Conservation (phyloP, 1,284 basidiomycete species). For the Termitomyces sp. region DNA sequence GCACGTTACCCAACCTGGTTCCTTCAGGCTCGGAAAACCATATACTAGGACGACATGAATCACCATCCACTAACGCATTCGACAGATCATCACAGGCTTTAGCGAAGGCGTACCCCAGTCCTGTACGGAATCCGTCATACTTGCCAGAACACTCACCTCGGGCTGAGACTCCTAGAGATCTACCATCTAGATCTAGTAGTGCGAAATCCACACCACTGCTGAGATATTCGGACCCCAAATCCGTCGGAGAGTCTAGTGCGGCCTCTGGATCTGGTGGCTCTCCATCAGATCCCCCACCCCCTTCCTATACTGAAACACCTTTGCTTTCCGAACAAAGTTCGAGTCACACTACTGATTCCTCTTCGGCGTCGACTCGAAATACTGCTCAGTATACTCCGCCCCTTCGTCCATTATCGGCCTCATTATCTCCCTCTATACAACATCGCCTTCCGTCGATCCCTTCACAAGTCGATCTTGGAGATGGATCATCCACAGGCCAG, state of each 20-base stretch:
- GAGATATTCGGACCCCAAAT: not conserved
- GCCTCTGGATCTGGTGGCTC: not conserved
- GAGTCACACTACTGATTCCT: not conserved
- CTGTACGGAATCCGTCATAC: not conserved
- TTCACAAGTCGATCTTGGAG: not conserved
- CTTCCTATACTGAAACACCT: conserved; percentile 8
- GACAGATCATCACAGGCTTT: not conserved
- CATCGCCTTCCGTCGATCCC: not conserved
- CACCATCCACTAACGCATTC: not conserved
- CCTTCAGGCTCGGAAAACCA: not conserved
- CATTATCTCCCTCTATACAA: conserved; percentile 5
- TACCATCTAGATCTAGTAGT: not conserved
- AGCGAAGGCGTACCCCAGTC: not conserved
- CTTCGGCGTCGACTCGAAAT: not conserved
- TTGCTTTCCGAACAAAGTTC: not conserved
- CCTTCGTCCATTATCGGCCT: not conserved
- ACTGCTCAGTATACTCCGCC: not conserved
- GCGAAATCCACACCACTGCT: not conserved
- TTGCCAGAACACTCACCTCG: conserved; percentile 4
- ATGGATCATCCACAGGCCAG: not conserved
- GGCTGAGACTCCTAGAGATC: not conserved
- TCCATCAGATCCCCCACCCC: conserved; percentile 2
- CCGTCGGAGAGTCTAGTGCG: not conserved
- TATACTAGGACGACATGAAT: not conserved
- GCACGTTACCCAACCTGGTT: not conserved